Percentiles rank a stretch among this genome's conserved stretches.
These are phyloP conservation scores for Aspergillus proliferans DNA, from an alignment of 2,329 filamentous ascomycete genomes.

Conservation along the genomic window DNA sequence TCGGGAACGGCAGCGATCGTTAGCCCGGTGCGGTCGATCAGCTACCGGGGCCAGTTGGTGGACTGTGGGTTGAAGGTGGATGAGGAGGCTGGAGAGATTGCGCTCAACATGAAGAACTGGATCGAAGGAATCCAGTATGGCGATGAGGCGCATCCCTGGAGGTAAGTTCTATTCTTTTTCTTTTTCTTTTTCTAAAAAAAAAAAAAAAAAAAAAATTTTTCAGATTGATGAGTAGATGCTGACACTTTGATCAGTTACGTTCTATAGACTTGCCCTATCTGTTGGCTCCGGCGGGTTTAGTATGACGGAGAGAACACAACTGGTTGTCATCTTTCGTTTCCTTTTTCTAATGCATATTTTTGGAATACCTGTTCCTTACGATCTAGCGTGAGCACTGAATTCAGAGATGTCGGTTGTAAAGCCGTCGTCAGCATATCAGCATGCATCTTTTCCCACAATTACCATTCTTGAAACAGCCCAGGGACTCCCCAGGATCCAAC, in stretches of 20 bases:
- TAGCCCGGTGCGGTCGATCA: conserved; percentile 79
- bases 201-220: too few relatives aligned
- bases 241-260: conserved; percentile 15
- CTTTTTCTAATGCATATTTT: neutral
- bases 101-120: conserved; percentile 87
- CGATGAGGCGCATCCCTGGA: conserved; percentile 88
- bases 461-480: neutral
- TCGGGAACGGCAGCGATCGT: conserved; percentile 92
- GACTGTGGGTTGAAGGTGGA: conserved; percentile 74
- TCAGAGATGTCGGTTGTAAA: neutral
- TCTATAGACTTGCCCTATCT: conserved; percentile 12
- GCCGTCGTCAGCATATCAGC: too few relatives aligned
- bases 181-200: too few relatives aligned
- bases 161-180: conserved; percentile 47
- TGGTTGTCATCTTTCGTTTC: neutral
- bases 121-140: conserved; percentile 95
- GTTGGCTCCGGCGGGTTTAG: neutral
- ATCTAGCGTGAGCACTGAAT: neutral
- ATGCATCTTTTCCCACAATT: neutral
- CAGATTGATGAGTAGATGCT: conserved; percentile 1
- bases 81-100: conserved; percentile 82
- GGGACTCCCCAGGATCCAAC: neutral
- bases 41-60: conserved; percentile 76
- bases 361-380: neutral
- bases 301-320: neutral